These are phyloP conservation scores for Cytospora chrysosperma DNA, from an alignment of 2,329 filamentous ascomycete genomes.

Conservation along the genomic window DNA sequence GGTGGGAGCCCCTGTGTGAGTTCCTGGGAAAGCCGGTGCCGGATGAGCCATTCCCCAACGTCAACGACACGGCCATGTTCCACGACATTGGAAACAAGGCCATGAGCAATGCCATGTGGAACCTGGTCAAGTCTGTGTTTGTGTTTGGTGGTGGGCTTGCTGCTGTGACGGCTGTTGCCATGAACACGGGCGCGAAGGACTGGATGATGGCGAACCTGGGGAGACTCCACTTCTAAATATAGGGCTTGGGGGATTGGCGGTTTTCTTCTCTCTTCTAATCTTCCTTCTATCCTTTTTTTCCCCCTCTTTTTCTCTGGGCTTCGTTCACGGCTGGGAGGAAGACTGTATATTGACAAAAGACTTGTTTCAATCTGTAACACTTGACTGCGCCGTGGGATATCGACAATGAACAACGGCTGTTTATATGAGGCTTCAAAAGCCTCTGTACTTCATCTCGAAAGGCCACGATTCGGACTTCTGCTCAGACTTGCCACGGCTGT, in stretches of 20 bases:
- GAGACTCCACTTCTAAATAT: neutral
- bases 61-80: constrained; percentile 20
- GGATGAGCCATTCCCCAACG: constrained; percentile 18
- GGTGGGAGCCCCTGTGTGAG: constrained; percentile 22
- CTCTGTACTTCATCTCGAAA: no score
- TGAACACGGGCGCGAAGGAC: constrained; percentile 17
- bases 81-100: constrained; percentile 18
- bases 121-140: constrained; percentile 4
- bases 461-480: no score
- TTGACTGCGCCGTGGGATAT: no score
- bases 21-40: constrained; percentile 22
- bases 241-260: neutral
- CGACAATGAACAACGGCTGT: no score
- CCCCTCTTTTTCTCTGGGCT: no score
- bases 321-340: neutral
- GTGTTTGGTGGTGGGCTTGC: constrained; percentile 14
- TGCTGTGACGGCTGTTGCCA: constrained; percentile 13
- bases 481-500: no score
- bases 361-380: neutral
- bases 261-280: no score
- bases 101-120: constrained; percentile 15
- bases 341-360: neutral
- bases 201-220: constrained; percentile 6
- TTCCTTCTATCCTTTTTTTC: no score
- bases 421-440: no score